Conservation (phyloP, 2,329 filamentous ascomycete genomes). For the Xylariaceae sp. region DNA sequence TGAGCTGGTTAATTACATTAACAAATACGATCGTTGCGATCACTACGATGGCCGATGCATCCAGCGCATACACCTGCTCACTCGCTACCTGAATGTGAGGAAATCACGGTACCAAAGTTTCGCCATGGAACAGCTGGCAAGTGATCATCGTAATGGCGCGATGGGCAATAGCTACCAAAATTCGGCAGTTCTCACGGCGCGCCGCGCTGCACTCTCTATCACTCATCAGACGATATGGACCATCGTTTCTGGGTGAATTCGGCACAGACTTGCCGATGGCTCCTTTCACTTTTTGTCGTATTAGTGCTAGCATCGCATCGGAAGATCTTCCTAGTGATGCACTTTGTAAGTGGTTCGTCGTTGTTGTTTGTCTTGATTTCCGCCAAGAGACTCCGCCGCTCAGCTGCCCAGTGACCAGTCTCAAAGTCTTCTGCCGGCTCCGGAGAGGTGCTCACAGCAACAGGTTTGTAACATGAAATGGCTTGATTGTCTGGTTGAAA, state of each 20-base stretch:
- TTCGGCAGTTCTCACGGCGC: neutral
- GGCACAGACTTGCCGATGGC: neutral
- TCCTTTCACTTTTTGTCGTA: neutral
- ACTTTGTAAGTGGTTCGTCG: no score
- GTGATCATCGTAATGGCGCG: neutral
- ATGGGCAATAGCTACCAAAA: neutral
- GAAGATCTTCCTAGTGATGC: no score
- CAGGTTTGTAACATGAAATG: neutral
- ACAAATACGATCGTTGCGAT: neutral
- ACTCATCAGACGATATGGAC: neutral
- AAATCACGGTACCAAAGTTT: neutral
- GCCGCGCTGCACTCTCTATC: neutral
- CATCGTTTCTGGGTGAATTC: neutral
- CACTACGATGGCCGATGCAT: neutral
- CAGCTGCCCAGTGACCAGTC: no score
- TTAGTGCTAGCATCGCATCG: no score
- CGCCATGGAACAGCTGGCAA: constrained; percentile 3
- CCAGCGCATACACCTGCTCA: constrained; percentile 3
- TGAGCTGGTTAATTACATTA: constrained; percentile 5
- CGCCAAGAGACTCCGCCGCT: no score
- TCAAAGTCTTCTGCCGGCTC: no score
- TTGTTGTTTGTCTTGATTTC: no score
- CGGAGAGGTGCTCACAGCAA: no score
- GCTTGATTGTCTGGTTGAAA: no score
- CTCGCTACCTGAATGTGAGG: constrained; percentile 6